These are phyloP conservation scores for Austroboletus rostrupii DNA, from an alignment of 1,284 basidiomycete species.

Conservation along the genomic window DNA sequence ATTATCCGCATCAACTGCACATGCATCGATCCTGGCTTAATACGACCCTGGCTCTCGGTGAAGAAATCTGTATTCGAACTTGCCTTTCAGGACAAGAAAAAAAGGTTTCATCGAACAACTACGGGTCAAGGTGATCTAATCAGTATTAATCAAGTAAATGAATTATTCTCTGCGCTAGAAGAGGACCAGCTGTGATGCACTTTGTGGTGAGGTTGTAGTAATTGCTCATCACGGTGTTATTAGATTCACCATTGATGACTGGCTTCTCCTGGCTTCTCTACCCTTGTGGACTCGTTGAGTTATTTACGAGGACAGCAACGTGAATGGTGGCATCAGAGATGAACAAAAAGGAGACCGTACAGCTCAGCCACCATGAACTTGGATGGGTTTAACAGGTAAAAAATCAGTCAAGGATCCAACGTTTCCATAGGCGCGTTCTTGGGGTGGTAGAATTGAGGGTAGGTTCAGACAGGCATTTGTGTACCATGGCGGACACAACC, in stretches of 20 bases:
- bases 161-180: neutral
- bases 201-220: neutral
- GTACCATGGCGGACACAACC: neutral
- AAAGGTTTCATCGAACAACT: neutral
- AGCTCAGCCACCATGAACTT: neutral
- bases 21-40: neutral
- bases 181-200: neutral
- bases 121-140: neutral
- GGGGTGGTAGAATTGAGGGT: neutral
- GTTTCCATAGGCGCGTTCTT: neutral
- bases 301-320: neutral
- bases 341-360: neutral
- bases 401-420: neutral
- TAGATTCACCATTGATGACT: neutral
- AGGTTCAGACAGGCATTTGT: neutral
- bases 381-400: neutral
- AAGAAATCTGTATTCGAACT: neutral
- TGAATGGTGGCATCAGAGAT: neutral
- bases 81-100: neutral
- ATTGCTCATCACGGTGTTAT: neutral
- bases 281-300: neutral
- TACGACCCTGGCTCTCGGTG: neutral
- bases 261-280: neutral
- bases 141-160: neutral
- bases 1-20: neutral